Percentiles rank a stretch among this genome's conserved stretches.
Evolutionary conservation across 176 grass and related monocot species (phyloP).

Genomic region (Poa annua): DNA sequence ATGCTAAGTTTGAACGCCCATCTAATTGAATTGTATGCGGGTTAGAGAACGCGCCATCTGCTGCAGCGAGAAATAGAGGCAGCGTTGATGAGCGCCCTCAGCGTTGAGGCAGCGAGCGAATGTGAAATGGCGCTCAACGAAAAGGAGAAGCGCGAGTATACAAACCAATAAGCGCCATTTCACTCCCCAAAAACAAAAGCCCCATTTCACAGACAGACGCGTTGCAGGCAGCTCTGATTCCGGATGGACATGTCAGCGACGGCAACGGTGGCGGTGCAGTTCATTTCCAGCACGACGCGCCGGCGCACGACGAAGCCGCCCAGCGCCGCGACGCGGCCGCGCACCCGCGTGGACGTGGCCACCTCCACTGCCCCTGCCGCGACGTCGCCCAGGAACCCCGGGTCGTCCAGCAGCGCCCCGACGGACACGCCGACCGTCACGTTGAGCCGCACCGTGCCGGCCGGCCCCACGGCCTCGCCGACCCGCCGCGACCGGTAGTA

Average conservation of each 20-base stretch:
- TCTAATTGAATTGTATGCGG: too few relatives aligned
- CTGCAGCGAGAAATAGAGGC: too few relatives aligned
- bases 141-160: neutral
- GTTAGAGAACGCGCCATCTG: too few relatives aligned
- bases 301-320: conserved; percentile 38
- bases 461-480: conserved; percentile 45
- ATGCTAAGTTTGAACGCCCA: too few relatives aligned
- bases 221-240: conserved; percentile 57
- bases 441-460: conserved; percentile 58
- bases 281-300: conserved; percentile 64
- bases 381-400: conserved; percentile 46
- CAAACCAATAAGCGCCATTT: neutral
- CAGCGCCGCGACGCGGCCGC: conserved; percentile 57
- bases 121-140: neutral
- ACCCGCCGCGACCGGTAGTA: conserved; percentile 58
- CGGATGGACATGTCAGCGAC: conserved; percentile 50
- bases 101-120: too few relatives aligned
- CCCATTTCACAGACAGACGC: conserved; percentile 33
- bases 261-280: conserved; percentile 52
- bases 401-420: conserved; percentile 38
- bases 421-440: conserved; percentile 64
- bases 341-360: conserved; percentile 60
- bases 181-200: neutral
- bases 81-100: too few relatives aligned
- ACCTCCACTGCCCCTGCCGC: conserved; percentile 44